Evolutionary conservation across 208 protist genomes (phyloP).

Genomic region (Balamuthia mandrillaris): DNA sequence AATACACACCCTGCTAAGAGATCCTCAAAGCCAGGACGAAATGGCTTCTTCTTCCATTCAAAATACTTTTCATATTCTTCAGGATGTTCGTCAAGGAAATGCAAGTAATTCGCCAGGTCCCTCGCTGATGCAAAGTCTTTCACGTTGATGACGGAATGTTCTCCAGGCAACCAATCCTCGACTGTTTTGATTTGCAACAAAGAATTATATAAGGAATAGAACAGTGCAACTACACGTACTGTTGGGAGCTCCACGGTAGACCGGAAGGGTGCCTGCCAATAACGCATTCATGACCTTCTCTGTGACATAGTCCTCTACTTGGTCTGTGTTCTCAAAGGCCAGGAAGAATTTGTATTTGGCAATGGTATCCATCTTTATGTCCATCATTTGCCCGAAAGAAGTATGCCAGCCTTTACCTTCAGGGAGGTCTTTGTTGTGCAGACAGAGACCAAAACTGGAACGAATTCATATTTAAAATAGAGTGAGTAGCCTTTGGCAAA

Average conservation of each 20-base stretch:
- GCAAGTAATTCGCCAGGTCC: constrained; percentile 54
- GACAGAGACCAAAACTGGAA: constrained; percentile 12
- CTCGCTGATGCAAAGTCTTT: constrained; percentile 49
- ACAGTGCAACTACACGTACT: no score
- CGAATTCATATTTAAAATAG: no score
- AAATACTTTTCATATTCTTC: not conserved
- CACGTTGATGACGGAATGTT: constrained; percentile 52
- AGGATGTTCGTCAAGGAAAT: not conserved
- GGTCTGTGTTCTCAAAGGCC: constrained; percentile 49
- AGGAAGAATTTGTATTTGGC: constrained; percentile 53
- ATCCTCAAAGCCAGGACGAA: not conserved
- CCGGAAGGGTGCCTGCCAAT: constrained; percentile 33
- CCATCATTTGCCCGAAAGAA: constrained; percentile 14
- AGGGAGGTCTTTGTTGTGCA: not conserved
- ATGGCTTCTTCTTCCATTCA: constrained; percentile 19
- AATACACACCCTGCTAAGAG: constrained; percentile 15
- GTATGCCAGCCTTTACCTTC: constrained; percentile 1
- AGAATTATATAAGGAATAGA: no score
- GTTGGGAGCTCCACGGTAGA: constrained; percentile 61
- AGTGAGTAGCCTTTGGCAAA: not conserved
- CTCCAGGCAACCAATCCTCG: constrained; percentile 44
- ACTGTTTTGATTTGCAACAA: no score
- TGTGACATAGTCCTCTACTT: constrained; percentile 38
- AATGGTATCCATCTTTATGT: constrained; percentile 14
- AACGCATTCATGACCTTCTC: constrained; percentile 47